Evolutionary conservation across 768 basidiomycete genomes (phyloP), one percentile per base, ranked within the genome.

Genomic region (Russula sp.): DNA sequence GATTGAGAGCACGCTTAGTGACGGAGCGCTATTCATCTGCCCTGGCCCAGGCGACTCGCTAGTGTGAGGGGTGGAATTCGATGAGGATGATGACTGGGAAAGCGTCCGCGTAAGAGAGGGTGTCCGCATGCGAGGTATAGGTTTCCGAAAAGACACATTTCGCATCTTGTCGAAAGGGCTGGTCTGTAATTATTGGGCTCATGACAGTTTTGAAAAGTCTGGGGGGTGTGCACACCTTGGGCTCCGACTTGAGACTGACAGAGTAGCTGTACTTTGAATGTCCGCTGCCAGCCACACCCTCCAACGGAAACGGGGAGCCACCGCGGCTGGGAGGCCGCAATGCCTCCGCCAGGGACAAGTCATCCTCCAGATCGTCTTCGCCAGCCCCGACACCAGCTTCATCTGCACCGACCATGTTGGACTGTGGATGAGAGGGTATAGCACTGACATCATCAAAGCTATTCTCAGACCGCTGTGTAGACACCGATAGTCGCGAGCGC

Each of bases 61-160:
- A 36, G 65, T 59, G 22, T 62, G 64, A 8, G 86, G 86, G 2
- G 86, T 88, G 3, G 86, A 85, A 64, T 87, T 79, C 1, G 81
- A 71, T 0, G 84, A 79, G 5, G 85, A 86, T 11, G 86, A 83
- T 0, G 78, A 76, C 25, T 77, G 78, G 1, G 84, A 84, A 38
- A 83, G 79, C 0, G 80, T 86, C 54, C 79, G 80, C 8, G 87
- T 81, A 9, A 88, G 75, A 2, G 86, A 87, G 5, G 87, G 87
- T 5, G 86, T 87, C 32, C 86, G 82, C 20, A 77, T 75, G 34
- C 83, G 78, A 20, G 77, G 68, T 41, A 78, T 69, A 18, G 81
- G 77, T 59, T 78, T 78, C 36, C 86, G 81, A 52, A 85, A 65
- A 13, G 81, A 78, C 32, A 87, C 81, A 67, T 88, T 84, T 10